Evolutionary conservation across 2,329 filamentous ascomycete species (phyloP).

Genomic region (Monascus ruber): DNA sequence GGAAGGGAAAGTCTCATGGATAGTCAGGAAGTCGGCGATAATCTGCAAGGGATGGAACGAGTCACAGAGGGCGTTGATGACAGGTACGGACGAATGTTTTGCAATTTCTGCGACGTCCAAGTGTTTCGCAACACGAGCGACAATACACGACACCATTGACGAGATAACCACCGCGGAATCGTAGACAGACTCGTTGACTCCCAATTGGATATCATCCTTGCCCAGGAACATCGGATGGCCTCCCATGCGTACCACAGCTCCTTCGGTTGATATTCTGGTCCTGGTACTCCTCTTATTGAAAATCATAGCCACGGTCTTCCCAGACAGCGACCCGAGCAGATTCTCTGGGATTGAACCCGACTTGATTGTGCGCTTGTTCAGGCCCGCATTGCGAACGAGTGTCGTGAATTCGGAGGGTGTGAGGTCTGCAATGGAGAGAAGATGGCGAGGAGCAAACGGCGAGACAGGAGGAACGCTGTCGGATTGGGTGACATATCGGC

Average conservation of each 20-base stretch:
- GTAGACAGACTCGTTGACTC: slow-evolving; percentile 86
- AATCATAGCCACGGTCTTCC: slow-evolving; percentile 83
- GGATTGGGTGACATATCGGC: slow-evolving; percentile 23
- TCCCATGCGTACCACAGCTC: slow-evolving; percentile 75
- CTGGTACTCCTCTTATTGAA: slow-evolving; percentile 94
- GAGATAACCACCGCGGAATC: slow-evolving; percentile 88
- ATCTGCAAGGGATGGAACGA: slow-evolving; percentile 90
- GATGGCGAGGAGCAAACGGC: slow-evolving; percentile 62
- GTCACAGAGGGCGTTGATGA: slow-evolving; percentile 81
- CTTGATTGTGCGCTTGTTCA: slow-evolving; percentile 68
- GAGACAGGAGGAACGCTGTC: slow-evolving; percentile 36
- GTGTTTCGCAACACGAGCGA: slow-evolving; percentile 67
- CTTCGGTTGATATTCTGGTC: slow-evolving; percentile 87
- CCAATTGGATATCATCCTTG: slow-evolving; percentile 91
- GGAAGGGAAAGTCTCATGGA: slow-evolving; percentile 63
- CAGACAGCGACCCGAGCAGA: slow-evolving; percentile 53
- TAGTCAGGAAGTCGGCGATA: slow-evolving; percentile 86
- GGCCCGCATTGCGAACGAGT: slow-evolving; percentile 70
- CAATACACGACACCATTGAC: slow-evolving; percentile 79
- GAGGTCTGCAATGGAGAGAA: slow-evolving; percentile 85
- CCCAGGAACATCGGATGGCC: slow-evolving; percentile 95
- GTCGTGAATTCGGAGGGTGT: slow-evolving; percentile 65
- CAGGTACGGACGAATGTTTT: slow-evolving; percentile 62
- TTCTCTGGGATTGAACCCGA: slow-evolving; percentile 48
- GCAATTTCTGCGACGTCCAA: slow-evolving; percentile 62